A percentile compares a stretch with the other conserved stretches of the same genome.
Conservation (phyloP, 1,284 basidiomycete genomes). For the Apiotrichum domesticum region DNA sequence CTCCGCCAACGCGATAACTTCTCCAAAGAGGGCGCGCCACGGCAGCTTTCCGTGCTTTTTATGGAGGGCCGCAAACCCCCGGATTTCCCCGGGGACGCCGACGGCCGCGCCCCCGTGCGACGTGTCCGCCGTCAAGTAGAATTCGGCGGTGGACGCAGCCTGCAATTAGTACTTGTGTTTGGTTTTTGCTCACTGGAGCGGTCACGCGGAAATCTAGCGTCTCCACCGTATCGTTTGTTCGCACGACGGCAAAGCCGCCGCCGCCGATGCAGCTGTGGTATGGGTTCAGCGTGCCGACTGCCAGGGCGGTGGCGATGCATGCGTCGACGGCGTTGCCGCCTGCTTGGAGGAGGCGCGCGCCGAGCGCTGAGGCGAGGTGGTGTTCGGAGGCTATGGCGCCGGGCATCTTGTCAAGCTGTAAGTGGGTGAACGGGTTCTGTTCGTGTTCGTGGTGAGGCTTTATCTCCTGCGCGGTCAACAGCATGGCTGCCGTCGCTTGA, state of each 20-base stretch:
- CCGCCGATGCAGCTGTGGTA: constrained; percentile 49
- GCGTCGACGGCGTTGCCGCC: constrained; percentile 37
- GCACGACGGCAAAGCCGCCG: constrained; percentile 32
- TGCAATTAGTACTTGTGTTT: neutral
- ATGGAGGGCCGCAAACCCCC: constrained; percentile 30
- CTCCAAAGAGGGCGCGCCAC: constrained; percentile 24
- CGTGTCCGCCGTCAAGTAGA: constrained; percentile 14
- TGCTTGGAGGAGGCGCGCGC: constrained; percentile 18
- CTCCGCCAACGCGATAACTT: constrained; percentile 38
- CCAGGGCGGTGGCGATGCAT: constrained; percentile 45
- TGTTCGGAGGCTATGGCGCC: constrained; percentile 26
- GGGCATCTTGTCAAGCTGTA: neutral
- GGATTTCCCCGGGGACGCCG: constrained; percentile 33
- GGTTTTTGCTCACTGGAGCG: constrained; percentile 24
- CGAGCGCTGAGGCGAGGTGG: constrained; percentile 22
- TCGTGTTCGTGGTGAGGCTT: no score
- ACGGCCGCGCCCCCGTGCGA: constrained; percentile 27
- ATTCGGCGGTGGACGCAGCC: constrained; percentile 9
- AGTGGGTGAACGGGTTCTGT: no score
- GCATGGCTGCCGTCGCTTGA: no score
- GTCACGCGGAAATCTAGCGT: constrained; percentile 28
- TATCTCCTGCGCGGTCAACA: no score
- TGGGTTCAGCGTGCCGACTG: constrained; percentile 51
- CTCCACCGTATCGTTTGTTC: constrained; percentile 16
- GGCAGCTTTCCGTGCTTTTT: constrained; percentile 20